Evolutionary conservation across 768 basidiomycete genomes (phyloP).

Genomic region (Suillus subaureus): DNA sequence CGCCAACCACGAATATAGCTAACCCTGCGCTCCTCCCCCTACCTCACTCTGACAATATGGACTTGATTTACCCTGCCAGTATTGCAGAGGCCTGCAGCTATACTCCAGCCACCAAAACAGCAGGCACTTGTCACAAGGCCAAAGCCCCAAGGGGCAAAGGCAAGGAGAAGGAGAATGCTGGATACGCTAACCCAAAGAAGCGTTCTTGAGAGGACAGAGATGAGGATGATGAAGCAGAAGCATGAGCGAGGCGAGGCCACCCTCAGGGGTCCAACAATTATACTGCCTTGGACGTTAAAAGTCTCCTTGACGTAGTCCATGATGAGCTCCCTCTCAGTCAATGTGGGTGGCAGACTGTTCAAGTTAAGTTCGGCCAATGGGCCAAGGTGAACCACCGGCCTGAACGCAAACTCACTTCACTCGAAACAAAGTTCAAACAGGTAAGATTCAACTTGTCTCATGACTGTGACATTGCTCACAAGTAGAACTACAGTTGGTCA

Average conservation of each 20-base stretch:
- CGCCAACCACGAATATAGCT: no score
- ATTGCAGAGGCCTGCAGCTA: no score
- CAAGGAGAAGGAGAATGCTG: no score
- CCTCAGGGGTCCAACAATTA: constrained; percentile 7
- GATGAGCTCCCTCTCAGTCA: constrained; percentile 7
- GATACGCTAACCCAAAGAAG: no score
- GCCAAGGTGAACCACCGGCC: neutral
- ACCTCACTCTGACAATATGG: no score
- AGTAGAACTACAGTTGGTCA: constrained; percentile 21
- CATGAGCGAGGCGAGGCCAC: neutral
- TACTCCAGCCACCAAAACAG: no score
- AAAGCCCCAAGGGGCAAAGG: no score
- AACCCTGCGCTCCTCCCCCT: no score
- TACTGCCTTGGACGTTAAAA: neutral
- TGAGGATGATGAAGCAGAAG: no score
- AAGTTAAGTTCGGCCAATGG: constrained; percentile 3
- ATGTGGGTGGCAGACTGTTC: constrained; percentile 2
- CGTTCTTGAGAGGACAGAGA: no score
- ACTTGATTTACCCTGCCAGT: no score
- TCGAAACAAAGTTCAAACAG: constrained; percentile 29
- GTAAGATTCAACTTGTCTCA: constrained; percentile 11
- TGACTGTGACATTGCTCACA: neutral
- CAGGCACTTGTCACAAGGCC: no score
- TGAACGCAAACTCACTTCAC: neutral
- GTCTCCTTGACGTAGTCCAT: neutral